phyloP scores from a whole-genome alignment of 108 stramenopile species.

The Parietichytrium sp. region DNA sequence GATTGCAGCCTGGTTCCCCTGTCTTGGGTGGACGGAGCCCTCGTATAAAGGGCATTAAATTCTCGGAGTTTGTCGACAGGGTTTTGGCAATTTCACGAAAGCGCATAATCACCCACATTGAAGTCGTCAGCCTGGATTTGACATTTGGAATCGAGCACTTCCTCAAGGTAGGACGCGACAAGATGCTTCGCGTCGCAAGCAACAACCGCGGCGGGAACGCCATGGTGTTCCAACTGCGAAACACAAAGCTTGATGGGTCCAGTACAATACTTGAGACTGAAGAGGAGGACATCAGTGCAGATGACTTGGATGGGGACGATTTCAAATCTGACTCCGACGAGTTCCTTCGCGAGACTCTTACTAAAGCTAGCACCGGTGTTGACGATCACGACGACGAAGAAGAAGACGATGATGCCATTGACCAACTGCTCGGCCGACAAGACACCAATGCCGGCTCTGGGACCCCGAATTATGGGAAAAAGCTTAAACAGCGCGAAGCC shows the following conservation, averaged over 20 bases:
- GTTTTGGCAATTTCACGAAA: background rate
- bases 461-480: background rate
- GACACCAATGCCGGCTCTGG: background rate
- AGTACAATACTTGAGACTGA: too few species aligned
- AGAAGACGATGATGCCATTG: background rate
- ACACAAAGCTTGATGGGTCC: too few species aligned
- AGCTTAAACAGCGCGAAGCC: background rate
- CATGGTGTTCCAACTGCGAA: conserved; percentile 21
- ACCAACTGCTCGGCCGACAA: background rate
- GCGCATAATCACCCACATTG: conserved; percentile 1
- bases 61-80: conserved; percentile 12
- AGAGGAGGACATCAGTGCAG: background rate
- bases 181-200: conserved; percentile 1
- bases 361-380: too few species aligned
- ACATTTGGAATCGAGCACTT: background rate
- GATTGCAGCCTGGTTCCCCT: too few species aligned
- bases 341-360: background rate
- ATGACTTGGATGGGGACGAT: background rate
- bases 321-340: background rate
- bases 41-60: background rate
- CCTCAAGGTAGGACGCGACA: conserved; percentile 21
- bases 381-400: background rate
- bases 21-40: too few species aligned
- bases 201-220: background rate
- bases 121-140: background rate